Conservation (phyloP, 148 eudicot species). For the Arctostaphylos glauca region DNA sequence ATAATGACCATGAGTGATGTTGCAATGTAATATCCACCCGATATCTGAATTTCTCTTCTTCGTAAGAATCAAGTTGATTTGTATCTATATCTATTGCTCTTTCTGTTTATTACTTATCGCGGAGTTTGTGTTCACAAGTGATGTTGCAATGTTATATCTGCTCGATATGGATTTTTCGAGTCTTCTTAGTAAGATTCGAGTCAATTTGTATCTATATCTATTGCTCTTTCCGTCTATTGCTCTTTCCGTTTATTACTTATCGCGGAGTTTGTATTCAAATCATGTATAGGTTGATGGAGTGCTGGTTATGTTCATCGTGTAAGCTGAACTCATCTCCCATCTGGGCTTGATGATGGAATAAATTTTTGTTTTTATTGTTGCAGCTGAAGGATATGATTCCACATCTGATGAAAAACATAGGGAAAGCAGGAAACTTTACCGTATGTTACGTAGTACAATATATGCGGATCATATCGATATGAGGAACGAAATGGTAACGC, state of each 20-base stretch:
- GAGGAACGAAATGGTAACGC: no score
- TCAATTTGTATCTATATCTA: neutral
- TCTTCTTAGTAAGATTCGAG: neutral
- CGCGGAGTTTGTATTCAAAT: neutral
- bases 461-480: no score
- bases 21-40: neutral
- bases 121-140: constrained; percentile 9
- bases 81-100: neutral
- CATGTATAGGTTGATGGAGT: neutral
- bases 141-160: neutral
- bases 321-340: constrained; percentile 1
- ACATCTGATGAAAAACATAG: no score
- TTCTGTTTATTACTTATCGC: neutral
- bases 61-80: neutral
- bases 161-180: neutral
- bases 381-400: neutral
- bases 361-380: neutral
- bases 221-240: neutral
- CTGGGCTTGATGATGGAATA: neutral
- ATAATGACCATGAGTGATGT: constrained; percentile 6
- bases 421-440: no score
- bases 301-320: constrained; percentile 27
- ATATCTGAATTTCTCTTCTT: neutral
- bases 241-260: neutral
- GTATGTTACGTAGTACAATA: no score